Evolutionary conservation across 2,329 filamentous ascomycete genomes (phyloP).

Genomic region (Cryphonectria naterciae): DNA sequence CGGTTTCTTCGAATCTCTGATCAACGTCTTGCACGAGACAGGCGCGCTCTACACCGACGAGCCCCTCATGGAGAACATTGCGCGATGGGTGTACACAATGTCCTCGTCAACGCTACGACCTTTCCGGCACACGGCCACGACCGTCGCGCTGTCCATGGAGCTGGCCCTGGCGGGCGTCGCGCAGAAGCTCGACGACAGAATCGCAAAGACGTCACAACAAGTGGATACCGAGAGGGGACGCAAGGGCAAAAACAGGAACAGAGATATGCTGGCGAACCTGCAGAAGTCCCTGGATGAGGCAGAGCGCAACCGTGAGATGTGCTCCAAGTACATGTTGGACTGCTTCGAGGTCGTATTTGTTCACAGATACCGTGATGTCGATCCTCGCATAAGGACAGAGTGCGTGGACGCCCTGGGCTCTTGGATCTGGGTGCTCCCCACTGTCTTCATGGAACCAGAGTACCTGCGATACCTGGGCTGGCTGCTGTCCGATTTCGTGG

Average conservation of each 20-base stretch:
- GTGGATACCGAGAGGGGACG: conserved; percentile 73
- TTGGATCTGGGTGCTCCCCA: conserved; percentile 86
- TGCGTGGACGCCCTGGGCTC: conserved; percentile 84
- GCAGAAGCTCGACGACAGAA: conserved; percentile 55
- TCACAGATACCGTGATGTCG: conserved; percentile 92
- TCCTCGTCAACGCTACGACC: conserved; percentile 85
- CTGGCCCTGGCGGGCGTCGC: conserved; percentile 66
- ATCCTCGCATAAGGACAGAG: conserved; percentile 84
- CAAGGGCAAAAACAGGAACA: conserved; percentile 73
- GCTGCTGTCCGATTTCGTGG: conserved; percentile 83
- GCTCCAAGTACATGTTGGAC: conserved; percentile 76
- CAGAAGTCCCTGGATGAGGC: conserved; percentile 73
- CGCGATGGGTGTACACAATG: conserved; percentile 88
- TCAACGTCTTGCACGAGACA: conserved; percentile 80
- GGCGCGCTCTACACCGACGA: conserved; percentile 77
- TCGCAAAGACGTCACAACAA: conserved; percentile 78
- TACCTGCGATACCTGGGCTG: conserved; percentile 95
- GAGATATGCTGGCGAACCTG: conserved; percentile 74
- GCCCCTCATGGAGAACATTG: conserved; percentile 83
- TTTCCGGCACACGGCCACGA: conserved; percentile 91
- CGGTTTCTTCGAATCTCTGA: conserved; percentile 77
- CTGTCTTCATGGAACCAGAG: conserved; percentile 85
- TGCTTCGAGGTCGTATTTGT: conserved; percentile 93
- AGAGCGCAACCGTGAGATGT: conserved; percentile 68
- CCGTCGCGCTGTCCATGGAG: conserved; percentile 79